Percentiles rank a stretch among this genome's conserved stretches.
phyloP scores from a whole-genome alignment of 2,329 filamentous ascomycete genomes.

The Ascochyta clinopodiicola region DNA sequence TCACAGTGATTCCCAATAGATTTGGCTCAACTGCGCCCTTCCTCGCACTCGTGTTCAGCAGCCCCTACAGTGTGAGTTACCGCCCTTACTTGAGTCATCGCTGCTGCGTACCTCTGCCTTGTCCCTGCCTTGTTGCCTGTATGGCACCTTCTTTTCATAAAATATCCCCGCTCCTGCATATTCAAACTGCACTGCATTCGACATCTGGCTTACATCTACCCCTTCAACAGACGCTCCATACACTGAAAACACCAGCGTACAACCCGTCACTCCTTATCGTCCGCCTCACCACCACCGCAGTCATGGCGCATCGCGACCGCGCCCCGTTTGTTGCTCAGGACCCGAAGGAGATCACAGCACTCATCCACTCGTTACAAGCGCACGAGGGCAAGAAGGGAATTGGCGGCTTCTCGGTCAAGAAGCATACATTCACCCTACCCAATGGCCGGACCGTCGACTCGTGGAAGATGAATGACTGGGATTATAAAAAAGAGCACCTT shows the following conservation, averaged over 20 bases:
- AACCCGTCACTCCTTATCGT: not conserved
- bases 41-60: conserved; percentile 1
- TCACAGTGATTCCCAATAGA: conserved; percentile 15
- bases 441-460: conserved; percentile 77
- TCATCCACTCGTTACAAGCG: conserved; percentile 70
- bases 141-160: conserved; percentile 25
- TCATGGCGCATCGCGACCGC: conserved; percentile 60
- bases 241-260: conserved; percentile 3
- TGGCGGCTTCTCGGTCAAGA: conserved; percentile 75
- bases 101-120: conserved; percentile 6
- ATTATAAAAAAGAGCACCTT: conserved; percentile 86
- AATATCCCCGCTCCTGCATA: conserved; percentile 20
- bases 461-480: conserved; percentile 93
- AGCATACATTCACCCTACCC: conserved; percentile 75
- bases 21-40: conserved; percentile 16
- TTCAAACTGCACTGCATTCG: not conserved
- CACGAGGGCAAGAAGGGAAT: conserved; percentile 55
- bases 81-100: conserved; percentile 27
- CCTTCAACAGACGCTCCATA: not conserved
- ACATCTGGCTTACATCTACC: conserved; percentile 8
- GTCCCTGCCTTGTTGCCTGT: conserved; percentile 21
- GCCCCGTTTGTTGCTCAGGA: conserved; percentile 75
- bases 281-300: not conserved
- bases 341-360: conserved; percentile 66
- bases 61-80: conserved; percentile 16